Conservation (phyloP, 208 protist genomes). For the Leishmania tropica region DNA sequence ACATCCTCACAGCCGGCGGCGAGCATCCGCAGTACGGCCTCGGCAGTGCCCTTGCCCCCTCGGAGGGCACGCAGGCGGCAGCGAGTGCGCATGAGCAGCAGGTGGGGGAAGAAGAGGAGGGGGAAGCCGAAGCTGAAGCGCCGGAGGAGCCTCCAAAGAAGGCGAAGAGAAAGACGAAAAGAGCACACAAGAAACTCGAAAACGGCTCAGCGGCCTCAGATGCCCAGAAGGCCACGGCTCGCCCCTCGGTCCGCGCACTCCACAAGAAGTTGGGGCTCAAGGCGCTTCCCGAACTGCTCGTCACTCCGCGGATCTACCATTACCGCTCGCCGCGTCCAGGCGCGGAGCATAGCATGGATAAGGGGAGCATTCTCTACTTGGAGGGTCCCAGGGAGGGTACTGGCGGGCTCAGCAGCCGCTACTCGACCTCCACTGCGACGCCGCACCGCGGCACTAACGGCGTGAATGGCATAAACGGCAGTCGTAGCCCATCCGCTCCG, state of each 20-base stretch:
- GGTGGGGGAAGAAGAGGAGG: neutral
- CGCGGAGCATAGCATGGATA: slow-evolving; percentile 14
- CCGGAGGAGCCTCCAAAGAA: neutral
- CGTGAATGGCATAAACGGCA: neutral
- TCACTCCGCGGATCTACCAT: slow-evolving; percentile 38
- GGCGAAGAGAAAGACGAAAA: slow-evolving; percentile 2
- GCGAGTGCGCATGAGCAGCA: neutral
- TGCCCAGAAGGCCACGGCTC: no score
- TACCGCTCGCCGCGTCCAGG: slow-evolving; percentile 40
- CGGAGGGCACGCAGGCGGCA: neutral
- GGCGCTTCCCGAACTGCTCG: slow-evolving; percentile 31
- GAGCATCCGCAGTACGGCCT: slow-evolving; percentile 2
- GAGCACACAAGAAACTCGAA: neutral
- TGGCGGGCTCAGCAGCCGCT: neutral
- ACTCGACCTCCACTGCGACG: neutral
- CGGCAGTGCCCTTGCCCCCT: neutral
- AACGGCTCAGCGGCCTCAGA: neutral
- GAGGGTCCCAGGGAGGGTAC: neutral
- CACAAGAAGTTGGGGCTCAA: neutral
- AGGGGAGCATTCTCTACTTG: slow-evolving; percentile 4
- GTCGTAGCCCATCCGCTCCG: slow-evolving; percentile 1
- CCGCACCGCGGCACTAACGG: neutral
- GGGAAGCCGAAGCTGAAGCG: no score
- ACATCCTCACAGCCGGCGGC: slow-evolving; percentile 2
- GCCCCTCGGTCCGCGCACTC: neutral